These are phyloP conservation scores for Eutypella sp. DNA, from an alignment of 2,329 filamentous ascomycete species.

Conservation along the genomic window DNA sequence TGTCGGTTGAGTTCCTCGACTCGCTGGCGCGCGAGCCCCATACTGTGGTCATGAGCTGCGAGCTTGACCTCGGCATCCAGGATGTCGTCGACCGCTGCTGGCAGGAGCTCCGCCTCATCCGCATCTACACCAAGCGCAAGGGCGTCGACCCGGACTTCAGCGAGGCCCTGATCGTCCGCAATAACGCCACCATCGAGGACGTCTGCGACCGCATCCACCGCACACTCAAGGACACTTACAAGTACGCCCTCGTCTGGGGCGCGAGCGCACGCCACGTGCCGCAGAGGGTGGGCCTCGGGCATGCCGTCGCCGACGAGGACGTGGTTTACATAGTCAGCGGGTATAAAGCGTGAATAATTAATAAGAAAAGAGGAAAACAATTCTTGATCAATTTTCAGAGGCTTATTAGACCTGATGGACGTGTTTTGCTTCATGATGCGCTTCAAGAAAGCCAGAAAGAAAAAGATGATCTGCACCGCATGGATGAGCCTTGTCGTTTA, in stretches of 20 bases:
- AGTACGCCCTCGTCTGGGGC: constrained; percentile 97
- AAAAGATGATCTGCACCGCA: too few species aligned
- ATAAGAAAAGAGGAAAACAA: too few species aligned
- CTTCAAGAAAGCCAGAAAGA: too few species aligned
- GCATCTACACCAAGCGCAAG: constrained; percentile 96
- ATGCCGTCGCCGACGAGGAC: constrained; percentile 69
- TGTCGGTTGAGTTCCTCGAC: constrained; percentile 90
- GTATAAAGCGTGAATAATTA: constrained; percentile 54
- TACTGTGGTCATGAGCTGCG: constrained; percentile 96
- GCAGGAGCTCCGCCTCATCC: constrained; percentile 84
- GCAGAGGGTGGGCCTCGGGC: constrained; percentile 82
- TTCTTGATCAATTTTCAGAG: too few species aligned
- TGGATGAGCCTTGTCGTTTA: too few species aligned
- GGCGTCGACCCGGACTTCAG: constrained; percentile 82
- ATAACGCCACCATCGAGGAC: constrained; percentile 86
- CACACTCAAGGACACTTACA: constrained; percentile 95
- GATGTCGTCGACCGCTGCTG: constrained; percentile 95
- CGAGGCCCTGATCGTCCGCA: constrained; percentile 89
- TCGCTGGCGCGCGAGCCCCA: constrained; percentile 86
- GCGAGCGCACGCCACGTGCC: constrained; percentile 92
- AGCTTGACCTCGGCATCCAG: constrained; percentile 85
- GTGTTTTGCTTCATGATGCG: too few species aligned
- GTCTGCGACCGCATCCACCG: constrained; percentile 95
- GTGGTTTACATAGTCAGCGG: constrained; percentile 64
- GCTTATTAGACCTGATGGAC: too few species aligned